Conservation (phyloP, 495 filamentous ascomycete genomes). For the Sordaria brevicollis region DNA sequence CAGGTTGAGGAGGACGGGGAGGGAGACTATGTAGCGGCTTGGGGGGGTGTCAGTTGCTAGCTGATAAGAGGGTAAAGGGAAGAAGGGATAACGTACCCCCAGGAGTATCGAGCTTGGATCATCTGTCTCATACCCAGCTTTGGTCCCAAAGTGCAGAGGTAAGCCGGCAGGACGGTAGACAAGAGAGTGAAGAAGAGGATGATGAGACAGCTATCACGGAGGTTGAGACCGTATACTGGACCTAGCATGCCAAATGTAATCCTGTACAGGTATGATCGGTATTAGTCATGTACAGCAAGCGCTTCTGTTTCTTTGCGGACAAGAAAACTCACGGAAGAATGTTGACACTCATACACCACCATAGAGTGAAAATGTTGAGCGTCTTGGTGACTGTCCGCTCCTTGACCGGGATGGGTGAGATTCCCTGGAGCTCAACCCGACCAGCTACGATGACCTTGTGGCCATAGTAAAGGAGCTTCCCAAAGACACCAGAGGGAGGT, state of each 20-base stretch:
- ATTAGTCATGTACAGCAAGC: constrained; percentile 9
- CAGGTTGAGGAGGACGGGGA: constrained; percentile 40
- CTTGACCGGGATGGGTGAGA: constrained; percentile 40
- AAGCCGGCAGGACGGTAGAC: constrained; percentile 38
- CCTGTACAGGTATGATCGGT: constrained; percentile 20
- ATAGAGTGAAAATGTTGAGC: constrained; percentile 37
- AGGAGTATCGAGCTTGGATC: constrained; percentile 44
- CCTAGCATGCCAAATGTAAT: constrained; percentile 49
- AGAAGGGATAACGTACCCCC: constrained; percentile 24
- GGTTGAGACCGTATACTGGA: constrained; percentile 35
- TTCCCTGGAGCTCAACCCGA: constrained; percentile 37
- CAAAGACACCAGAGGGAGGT: neutral
- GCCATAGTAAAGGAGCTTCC: neutral
- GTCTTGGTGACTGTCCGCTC: constrained; percentile 39
- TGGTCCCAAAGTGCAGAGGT: constrained; percentile 39
- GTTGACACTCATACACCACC: constrained; percentile 34
- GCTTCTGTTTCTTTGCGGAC: neutral
- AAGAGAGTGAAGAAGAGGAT: constrained; percentile 47
- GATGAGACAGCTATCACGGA: constrained; percentile 37
- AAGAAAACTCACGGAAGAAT: constrained; percentile 28
- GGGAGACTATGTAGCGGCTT: constrained; percentile 29
- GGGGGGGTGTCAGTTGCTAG: neutral
- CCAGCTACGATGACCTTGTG: constrained; percentile 4
- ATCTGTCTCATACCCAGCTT: constrained; percentile 46
- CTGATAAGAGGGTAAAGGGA: neutral